phyloP scores from a whole-genome alignment of 768 basidiomycete species.

The Trametes cubensis region DNA sequence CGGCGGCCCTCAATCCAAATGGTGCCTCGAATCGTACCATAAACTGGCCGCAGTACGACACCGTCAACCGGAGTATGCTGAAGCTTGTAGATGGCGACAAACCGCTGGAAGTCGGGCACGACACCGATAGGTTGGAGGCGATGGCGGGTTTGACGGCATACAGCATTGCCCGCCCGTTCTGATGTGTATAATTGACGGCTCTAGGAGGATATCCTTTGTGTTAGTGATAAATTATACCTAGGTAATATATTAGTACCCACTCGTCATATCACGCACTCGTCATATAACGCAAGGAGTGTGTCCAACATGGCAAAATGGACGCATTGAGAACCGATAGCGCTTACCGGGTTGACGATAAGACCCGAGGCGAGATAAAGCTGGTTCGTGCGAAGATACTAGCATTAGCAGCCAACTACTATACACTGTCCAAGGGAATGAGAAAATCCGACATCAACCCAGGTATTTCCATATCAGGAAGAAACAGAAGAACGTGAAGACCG shows the following conservation, averaged over 20 bases:
- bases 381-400: too few relatives aligned
- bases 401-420: constrained; percentile 20
- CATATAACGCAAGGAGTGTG: too few relatives aligned
- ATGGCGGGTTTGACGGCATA: constrained; percentile 28
- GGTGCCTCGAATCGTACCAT: constrained; percentile 31
- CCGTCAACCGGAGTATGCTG: constrained; percentile 38
- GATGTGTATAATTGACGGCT: too few relatives aligned
- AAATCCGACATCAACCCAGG: constrained; percentile 51
- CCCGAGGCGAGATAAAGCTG: too few relatives aligned
- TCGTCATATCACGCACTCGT: too few relatives aligned
- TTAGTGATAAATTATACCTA: too few relatives aligned
- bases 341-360: too few relatives aligned
- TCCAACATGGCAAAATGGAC: too few relatives aligned
- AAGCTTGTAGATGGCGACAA: constrained; percentile 43
- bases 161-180: neutral
- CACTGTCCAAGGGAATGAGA: constrained; percentile 9
- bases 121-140: constrained; percentile 45
- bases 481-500: constrained; percentile 85
- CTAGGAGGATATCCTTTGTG: too few relatives aligned
- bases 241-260: too few relatives aligned
- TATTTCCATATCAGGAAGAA: constrained; percentile 95
- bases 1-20: constrained; percentile 45
- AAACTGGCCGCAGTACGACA: constrained; percentile 49
- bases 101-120: constrained; percentile 40
- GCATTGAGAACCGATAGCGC: too few relatives aligned